Percentiles rank a stretch among this genome's conserved stretches.
These are phyloP conservation scores for Phytophthora rubi DNA, from an alignment of 352 stramenopile genomes.

Conservation along the genomic window DNA sequence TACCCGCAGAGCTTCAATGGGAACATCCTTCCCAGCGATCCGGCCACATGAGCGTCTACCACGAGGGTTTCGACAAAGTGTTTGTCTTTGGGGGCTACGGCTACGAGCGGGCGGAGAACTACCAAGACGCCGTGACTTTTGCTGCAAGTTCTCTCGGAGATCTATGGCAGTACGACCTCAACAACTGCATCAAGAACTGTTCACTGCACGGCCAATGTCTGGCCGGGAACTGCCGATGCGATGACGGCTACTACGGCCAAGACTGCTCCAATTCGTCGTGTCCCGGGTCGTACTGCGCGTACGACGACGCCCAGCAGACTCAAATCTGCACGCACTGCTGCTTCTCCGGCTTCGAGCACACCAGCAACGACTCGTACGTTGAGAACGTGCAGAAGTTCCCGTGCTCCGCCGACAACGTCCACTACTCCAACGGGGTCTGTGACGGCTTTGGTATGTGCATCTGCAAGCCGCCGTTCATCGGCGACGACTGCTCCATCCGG, in stretches of 20 bases:
- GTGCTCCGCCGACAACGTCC: conserved; percentile 82
- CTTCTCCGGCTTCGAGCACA: conserved; percentile 89
- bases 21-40: conserved; percentile 85
- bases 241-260: conserved; percentile 95
- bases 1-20: conserved; percentile 80
- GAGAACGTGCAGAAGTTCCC: conserved; percentile 92
- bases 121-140: conserved; percentile 65
- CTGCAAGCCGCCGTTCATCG: conserved; percentile 94
- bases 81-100: conserved; percentile 92
- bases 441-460: conserved; percentile 97
- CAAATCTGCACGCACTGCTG: conserved; percentile 96
- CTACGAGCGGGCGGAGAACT: conserved; percentile 75
- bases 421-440: conserved; percentile 95
- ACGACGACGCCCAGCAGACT: conserved; percentile 82
- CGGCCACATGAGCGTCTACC: conserved; percentile 88
- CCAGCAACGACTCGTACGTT: conserved; percentile 88
- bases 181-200: conserved; percentile 95
- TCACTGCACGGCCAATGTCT: conserved; percentile 91
- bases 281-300: conserved; percentile 93
- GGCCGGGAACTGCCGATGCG: conserved; percentile 93
- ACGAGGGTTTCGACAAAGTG: conserved; percentile 64
- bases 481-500: conserved; percentile 91
- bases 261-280: conserved; percentile 97
- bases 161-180: conserved; percentile 92
- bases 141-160: conserved; percentile 71